Percentiles rank a stretch among this genome's conserved stretches.
These are phyloP conservation scores for Kingdonia uniflora DNA, from an alignment of 164 flowering plant genomes.

Conservation along the genomic window DNA sequence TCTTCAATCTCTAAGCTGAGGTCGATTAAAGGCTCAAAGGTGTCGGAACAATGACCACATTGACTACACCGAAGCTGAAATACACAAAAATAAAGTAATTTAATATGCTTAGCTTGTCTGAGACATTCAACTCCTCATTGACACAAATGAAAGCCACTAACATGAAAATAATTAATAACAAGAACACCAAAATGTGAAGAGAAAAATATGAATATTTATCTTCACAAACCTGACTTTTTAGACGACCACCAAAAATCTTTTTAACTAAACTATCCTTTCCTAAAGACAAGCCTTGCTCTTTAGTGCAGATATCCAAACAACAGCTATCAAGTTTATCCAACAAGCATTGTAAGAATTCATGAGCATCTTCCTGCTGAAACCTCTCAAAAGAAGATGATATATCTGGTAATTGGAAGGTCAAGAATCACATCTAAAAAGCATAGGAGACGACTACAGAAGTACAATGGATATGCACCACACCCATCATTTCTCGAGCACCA, in stretches of 20 bases:
- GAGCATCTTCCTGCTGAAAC: conserved; percentile 91
- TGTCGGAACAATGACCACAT: conserved; percentile 64
- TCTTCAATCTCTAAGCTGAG: conserved; percentile 86
- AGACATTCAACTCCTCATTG: too few relatives aligned
- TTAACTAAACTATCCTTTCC: conserved; percentile 38
- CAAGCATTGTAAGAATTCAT: conserved; percentile 78
- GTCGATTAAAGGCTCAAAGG: conserved; percentile 61
- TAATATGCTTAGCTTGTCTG: background rate
- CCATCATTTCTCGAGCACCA: too few relatives aligned
- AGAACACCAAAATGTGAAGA: too few relatives aligned
- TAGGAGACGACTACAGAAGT: too few relatives aligned
- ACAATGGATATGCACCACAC: too few relatives aligned
- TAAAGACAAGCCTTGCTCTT: conserved; percentile 7
- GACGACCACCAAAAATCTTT: conserved; percentile 75
- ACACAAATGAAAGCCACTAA: too few relatives aligned
- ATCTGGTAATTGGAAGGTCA: conserved; percentile 35
- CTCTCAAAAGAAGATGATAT: conserved; percentile 44
- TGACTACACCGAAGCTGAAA: conserved; percentile 70
- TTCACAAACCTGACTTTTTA: conserved; percentile 53
- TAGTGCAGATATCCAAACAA: conserved; percentile 12
- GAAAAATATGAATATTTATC: too few relatives aligned
- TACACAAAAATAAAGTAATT: conserved; percentile 1
- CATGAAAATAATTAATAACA: too few relatives aligned
- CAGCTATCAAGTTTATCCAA: conserved; percentile 61
- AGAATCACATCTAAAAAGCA: conserved; percentile 16